Base-by-base conservation (phyloP, 2,329 filamentous ascomycete species). In the Cytospora leucostoma region DNA sequence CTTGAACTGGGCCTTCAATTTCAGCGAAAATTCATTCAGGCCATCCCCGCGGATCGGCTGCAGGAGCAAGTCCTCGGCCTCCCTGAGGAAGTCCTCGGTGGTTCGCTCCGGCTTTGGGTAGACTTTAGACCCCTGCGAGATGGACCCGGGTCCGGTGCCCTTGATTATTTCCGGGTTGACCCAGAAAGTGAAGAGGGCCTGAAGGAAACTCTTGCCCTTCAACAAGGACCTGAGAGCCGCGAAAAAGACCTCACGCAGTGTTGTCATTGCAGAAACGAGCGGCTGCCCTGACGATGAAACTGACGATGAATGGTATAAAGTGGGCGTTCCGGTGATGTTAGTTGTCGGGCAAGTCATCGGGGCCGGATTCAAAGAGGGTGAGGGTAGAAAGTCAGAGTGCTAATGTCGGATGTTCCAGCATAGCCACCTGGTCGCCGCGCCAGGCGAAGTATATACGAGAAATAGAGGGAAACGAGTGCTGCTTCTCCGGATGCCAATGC, bases 161-260 rank as follows among this genome's bases (percentile, higher is more conserved):
- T 75, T 75, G 61, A 76, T 65, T 53, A 71, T 67, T 53, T 76
- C 68, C 35, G 83, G 79, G 63, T 73, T 77, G 51, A 80, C 74
- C 82, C 83, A 85, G 70, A 82, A 82, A 64, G 82, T 76, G 64
- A 88, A 73, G 35, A 88, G 75, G 57, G 84, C 82, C 70, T 84
- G 80, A 64, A 88, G 73, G 66, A 88, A 75, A 56, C 84, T 84
- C 75, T 83, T 87, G 68, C 85, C 85, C 58, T 81, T 79, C 56
- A 86, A 75, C 61, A 88, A 77, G 69, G 83, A 84, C 76, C 81
- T 85, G 72, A 87, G 74, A 65, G 83, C 84, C 67, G 82, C 78
- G 65, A 84, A 69, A 70, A 88, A 75, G 55, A 79, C 79, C 74
- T 81, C 82, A 68, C 79, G 82, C 69, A 88, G 75, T 57, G 78